These are phyloP conservation scores for Mycena vulgaris DNA, from an alignment of 768 basidiomycete species.

Conservation along the genomic window DNA sequence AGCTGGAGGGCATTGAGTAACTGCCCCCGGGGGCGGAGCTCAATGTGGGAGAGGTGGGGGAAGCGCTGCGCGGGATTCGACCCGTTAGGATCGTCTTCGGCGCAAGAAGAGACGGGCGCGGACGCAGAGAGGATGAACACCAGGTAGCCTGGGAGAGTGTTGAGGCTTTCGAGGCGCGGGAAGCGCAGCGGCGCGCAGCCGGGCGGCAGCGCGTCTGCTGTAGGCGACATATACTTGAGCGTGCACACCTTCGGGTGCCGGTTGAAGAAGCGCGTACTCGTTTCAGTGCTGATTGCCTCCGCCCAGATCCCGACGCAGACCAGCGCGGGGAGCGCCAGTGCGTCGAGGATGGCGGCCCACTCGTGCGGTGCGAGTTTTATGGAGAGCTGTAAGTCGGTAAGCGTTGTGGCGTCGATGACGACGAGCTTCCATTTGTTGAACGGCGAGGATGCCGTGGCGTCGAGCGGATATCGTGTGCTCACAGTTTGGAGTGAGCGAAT, in stretches of 20 bases:
- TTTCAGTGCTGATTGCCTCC: conserved; percentile 21
- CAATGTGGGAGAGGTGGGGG: conserved; percentile 20
- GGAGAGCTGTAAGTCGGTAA: conserved; percentile 28
- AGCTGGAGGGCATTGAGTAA: conserved; percentile 14
- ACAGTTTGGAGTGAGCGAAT: conserved; percentile 21
- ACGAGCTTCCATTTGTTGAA: conserved; percentile 27
- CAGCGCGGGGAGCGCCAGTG: conserved; percentile 21
- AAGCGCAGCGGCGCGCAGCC: conserved; percentile 12
- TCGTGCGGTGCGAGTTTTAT: conserved; percentile 19
- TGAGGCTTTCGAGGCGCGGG: conserved; percentile 18
- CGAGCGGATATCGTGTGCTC: conserved; percentile 5
- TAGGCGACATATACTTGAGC: conserved; percentile 22
- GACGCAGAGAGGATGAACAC: conserved; percentile 8
- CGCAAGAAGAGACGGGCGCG: background rate
- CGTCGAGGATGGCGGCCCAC: conserved; percentile 30
- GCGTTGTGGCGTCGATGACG: conserved; percentile 1
- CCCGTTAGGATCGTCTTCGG: background rate
- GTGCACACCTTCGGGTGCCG: conserved; percentile 19
- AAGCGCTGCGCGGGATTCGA: background rate
- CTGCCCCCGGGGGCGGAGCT: conserved; percentile 20
- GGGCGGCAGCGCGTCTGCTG: background rate
- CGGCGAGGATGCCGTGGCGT: background rate
- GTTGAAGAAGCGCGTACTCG: conserved; percentile 24
- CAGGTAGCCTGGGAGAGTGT: conserved; percentile 21
- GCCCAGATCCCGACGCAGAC: conserved; percentile 22